These are phyloP conservation scores for Ophiostoma himal-ulmi DNA, from an alignment of 2,329 filamentous ascomycete genomes.

Conservation along the genomic window DNA sequence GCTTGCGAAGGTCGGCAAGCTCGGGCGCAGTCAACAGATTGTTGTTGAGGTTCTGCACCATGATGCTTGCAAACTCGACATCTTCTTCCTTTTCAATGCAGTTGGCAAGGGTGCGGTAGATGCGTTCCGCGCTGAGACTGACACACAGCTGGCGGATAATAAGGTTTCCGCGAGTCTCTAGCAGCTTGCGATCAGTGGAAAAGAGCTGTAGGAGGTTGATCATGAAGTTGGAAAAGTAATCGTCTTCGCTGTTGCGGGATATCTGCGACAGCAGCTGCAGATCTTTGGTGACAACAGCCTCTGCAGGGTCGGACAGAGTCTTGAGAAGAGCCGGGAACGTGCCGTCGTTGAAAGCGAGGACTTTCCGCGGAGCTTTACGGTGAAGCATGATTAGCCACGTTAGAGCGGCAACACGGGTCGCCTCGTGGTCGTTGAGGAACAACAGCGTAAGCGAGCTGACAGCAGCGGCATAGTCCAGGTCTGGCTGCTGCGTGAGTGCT, in stretches of 20 bases:
- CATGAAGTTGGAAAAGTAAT: slow-evolving; percentile 98
- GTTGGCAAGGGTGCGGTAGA: slow-evolving; percentile 91
- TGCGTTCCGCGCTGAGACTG: slow-evolving; percentile 86
- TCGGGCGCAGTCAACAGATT: slow-evolving; percentile 97
- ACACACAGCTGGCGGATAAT: slow-evolving; percentile 95
- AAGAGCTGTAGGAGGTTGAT: slow-evolving; percentile 92
- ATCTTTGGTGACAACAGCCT: slow-evolving; percentile 92
- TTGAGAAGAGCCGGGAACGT: slow-evolving; percentile 95
- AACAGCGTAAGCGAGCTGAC: slow-evolving; percentile 89
- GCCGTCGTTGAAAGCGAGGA: slow-evolving; percentile 91
- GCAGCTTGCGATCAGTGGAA: slow-evolving; percentile 81
- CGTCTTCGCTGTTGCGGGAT: slow-evolving; percentile 91
- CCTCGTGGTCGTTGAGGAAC: slow-evolving; percentile 95
- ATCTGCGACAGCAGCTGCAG: slow-evolving; percentile 92
- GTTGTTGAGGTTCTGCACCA: slow-evolving; percentile 99
- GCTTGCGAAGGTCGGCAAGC: slow-evolving; percentile 80
- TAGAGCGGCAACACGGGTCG: slow-evolving; percentile 84
- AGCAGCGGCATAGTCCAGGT: slow-evolving; percentile 92
- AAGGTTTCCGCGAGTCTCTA: slow-evolving; percentile 89
- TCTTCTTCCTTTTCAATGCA: slow-evolving; percentile 98
- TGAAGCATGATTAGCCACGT: slow-evolving; percentile 98
- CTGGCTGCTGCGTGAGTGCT: slow-evolving; percentile 45
- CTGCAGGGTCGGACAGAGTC: slow-evolving; percentile 89
- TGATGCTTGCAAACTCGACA: slow-evolving; percentile 96
- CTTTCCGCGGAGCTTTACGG: slow-evolving; percentile 85